Evolutionary conservation across 2,329 filamentous ascomycete genomes (phyloP), one percentile per base, ranked within the genome.

Genomic region (Arachnomyces sp.): DNA sequence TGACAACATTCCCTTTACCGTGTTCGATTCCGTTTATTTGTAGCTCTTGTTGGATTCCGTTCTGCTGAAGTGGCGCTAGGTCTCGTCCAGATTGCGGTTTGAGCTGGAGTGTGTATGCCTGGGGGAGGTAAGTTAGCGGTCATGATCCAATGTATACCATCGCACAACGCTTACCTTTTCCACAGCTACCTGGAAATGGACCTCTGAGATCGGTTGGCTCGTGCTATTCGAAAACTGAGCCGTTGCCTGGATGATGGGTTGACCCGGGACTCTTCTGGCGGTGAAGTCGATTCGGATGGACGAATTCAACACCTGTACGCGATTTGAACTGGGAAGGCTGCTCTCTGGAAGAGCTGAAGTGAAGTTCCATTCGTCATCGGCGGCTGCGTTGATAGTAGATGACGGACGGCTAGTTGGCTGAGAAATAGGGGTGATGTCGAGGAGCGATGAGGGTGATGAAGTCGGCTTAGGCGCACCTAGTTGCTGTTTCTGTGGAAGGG

Each of bases 331-430:
- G 1, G 81, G 78, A 28, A 77, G 72, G 44, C 64, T 54, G 63
- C 18, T 63, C 43, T 77, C 72, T 2, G 90, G 90, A 11, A 95
- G 71, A 0, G 90, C 82, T 0, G 90, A 96, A 2, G 85, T 79
- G 60, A 96, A 96, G 16, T 79, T 84, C 89, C 90, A 96, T 56
- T 96, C 90, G 48, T 96, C 90, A 37, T 95, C 90, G 34, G 84
- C 78, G 37, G 60, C 50, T 5, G 59, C 45, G 20, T 68, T 69
- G 6, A 66, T 55, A 34, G 54, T 49, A 42, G 48, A 54, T 48
- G 43, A 53, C 54, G 45, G 14, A 48, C 38, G 40, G 48, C 39
- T 36, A 36, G 38, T 42, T 43, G 41, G 16, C 45, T 31, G 6
- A 31, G 14, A 40, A 29, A 25, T 38, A 42, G 47, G 39, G 28